These are phyloP conservation scores for Ascochyta clinopodiicola DNA, from an alignment of 2,329 filamentous ascomycete species.

Conservation along the genomic window DNA sequence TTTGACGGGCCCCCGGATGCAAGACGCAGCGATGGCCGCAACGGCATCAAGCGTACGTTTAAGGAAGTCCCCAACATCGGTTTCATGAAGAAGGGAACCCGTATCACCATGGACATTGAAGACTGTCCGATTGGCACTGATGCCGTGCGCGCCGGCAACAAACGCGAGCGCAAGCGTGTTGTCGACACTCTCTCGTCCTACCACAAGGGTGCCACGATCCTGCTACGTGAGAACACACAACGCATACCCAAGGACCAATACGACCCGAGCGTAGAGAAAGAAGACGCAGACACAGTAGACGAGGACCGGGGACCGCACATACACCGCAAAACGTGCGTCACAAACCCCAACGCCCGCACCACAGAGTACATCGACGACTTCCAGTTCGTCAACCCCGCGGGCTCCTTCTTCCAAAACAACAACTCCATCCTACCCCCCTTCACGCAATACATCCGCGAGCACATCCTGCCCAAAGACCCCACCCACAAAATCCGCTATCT, in stretches of 20 bases:
- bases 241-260: conserved; percentile 62
- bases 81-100: conserved; percentile 85
- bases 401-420: conserved; percentile 99
- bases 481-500: conserved; percentile 73
- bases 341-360: conserved; percentile 79
- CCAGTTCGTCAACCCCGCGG: conserved; percentile 88
- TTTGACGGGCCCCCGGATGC: conserved; percentile 77
- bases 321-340: conserved; percentile 88
- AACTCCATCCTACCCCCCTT: conserved; percentile 92
- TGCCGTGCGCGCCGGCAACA: conserved; percentile 80
- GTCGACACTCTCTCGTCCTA: conserved; percentile 73
- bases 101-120: conserved; percentile 88
- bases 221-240: conserved; percentile 84
- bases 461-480: conserved; percentile 65
- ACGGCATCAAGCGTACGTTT: conserved; percentile 64
- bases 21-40: conserved; percentile 54
- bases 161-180: conserved; percentile 78
- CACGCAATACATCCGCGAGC: conserved; percentile 83
- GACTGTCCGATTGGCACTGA: conserved; percentile 95
- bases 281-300: conserved; percentile 52
- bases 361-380: conserved; percentile 89
- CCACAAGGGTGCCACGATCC: conserved; percentile 81
- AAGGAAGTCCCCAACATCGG: conserved; percentile 78
- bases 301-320: conserved; percentile 67
- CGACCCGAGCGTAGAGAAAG: conserved; percentile 29